Conservation (phyloP, 1,284 basidiomycete species). For the Tilletia horrida region DNA sequence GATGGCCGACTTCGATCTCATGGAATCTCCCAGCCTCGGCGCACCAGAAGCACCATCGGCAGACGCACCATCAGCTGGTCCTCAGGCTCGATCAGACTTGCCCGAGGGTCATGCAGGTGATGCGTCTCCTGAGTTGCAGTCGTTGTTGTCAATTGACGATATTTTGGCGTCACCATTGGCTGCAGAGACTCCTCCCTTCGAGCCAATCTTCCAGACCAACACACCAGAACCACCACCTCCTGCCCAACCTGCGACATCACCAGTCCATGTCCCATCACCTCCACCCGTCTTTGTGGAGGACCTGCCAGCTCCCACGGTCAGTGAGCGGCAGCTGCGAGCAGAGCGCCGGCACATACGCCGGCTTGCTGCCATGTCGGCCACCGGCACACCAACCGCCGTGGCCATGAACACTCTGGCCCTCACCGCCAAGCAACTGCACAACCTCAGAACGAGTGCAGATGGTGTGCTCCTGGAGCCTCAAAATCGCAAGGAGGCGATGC, state of each 20-base stretch:
- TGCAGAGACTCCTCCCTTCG: neutral
- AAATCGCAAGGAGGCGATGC: conserved; percentile 25
- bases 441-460: conserved; percentile 41
- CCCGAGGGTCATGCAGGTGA: no score
- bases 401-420: conserved; percentile 37
- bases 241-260: no score
- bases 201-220: neutral
- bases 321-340: conserved; percentile 53
- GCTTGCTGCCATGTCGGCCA: conserved; percentile 27
- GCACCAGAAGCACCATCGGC: no score
- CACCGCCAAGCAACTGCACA: conserved; percentile 34
- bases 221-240: no score
- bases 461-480: conserved; percentile 40
- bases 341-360: conserved; percentile 41
- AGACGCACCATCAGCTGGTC: no score
- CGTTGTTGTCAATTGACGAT: neutral
- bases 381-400: conserved; percentile 23
- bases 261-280: no score
- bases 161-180: neutral
- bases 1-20: conserved; percentile 33
- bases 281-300: conserved; percentile 46
- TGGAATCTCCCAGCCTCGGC: no score
- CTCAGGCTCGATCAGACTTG: no score
- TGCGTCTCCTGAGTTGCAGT: no score
- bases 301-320: conserved; percentile 45